Evolutionary conservation across 2,329 filamentous ascomycete species (phyloP), one percentile per base, ranked within the genome.

Genomic region (Alternaria arbusti): DNA sequence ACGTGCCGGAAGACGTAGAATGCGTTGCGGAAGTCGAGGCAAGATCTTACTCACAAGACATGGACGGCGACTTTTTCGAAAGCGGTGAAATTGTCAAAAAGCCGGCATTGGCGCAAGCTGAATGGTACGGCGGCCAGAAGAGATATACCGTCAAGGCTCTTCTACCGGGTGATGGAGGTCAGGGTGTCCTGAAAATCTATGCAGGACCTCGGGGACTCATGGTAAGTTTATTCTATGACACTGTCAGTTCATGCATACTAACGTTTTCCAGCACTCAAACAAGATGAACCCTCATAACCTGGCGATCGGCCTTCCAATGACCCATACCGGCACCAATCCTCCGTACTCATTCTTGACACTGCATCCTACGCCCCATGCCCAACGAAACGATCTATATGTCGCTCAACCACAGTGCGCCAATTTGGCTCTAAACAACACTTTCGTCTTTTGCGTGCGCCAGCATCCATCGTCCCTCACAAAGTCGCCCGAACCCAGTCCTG

Each of bases 331-430:
- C 63, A 91, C 95, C 71, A 99, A 99, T 76, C 96, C 96, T 4
- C 88, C 92, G 0, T 99, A 97, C 79, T 93, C 97, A 63, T 99
- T 98, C 80, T 86, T 97, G 49, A 91, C 91, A 43, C 89, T 96
- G 5, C 96, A 99, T 78, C 96, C 96, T 8, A 99, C 96, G 3
- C 96, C 96, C 9, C 96, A 99, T 79, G 96, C 96, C n/a, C 94
- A 97, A 76, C 89, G 95, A 45, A 94, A 99, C 79, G 96, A 99
- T 78, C 90, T 99, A 62, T 99, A 99, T 79, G 92, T 99, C 67
- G 92, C 94, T 47, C 96, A 98, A 77, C 96, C 96, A 1, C 96
- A 99, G 80, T 99, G 96, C 78, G 87, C 91, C 68, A 89, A 90
- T 25, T 85, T 99, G 26, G 94, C 93, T 2, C 85, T 97, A 59